Base-by-base conservation (phyloP, 306 rosid genomes). In the Comarum palustre region DNA sequence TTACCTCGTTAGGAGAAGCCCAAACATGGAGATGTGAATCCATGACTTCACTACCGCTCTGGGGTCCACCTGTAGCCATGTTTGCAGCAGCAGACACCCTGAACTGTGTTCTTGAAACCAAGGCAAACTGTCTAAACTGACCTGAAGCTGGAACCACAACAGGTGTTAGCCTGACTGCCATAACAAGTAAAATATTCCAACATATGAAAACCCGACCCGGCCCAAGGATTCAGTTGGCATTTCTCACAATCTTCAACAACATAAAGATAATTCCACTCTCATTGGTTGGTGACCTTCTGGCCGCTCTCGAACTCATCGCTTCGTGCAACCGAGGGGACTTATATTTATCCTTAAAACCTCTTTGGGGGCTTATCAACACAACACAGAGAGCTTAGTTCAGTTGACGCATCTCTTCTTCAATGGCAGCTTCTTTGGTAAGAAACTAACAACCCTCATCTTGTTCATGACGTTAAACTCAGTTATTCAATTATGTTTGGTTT, bases 21-120 rank as follows among this genome's bases (percentile, higher is more conserved):
- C 98, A 93, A 3, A 93, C 93, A 77, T 93, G 98, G 0, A 90
- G 85, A 87, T 93, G 98, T 3, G 98, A 90, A 77, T 90, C 98
- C 3, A 93, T 80, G 74, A 86, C 62, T 71, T 84, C 87, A 68
- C 64, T 4, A 38, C 12, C 71, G 6, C 27, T 67, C 60, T 34
- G 25, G 7, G 74, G 4, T 72, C 74, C 79, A 47, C 14, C 66
- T 27, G 78, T 24, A 8, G 86, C 82, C 96, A 89, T 89, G 73
- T 34, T 66, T 5, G 84, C 10, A 24, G 84, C 10, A 22, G 78
- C 25, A 25, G 59, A 14, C n/a, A 59, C 67, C 54, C 51, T 77
- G 66, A 60, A 69, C 39, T 16, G 61, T 65, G 77, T 47, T 60
- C 66, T 60, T 41, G 77, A 68, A 69, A 61, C 9, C 36, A 55